Conservation (phyloP, 1,284 basidiomycete genomes). For the Boletus hoseneyae region DNA sequence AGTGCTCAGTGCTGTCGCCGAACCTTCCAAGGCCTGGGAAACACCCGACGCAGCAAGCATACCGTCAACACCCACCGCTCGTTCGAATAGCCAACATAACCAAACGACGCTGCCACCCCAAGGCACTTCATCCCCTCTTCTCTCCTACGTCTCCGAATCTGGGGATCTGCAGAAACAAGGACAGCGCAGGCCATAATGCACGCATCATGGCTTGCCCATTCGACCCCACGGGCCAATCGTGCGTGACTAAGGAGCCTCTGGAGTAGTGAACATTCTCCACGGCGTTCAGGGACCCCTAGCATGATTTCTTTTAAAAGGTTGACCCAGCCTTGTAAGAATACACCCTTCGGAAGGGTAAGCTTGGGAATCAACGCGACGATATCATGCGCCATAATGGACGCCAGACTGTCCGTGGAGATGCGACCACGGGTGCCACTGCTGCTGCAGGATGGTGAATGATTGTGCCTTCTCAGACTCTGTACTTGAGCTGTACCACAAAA, state of each 20-base stretch:
- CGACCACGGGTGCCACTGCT: too few species aligned
- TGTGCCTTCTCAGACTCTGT: not conserved
- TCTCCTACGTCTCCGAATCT: slow-evolving; percentile 48
- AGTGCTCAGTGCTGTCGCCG: slow-evolving; percentile 27
- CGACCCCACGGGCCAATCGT: slow-evolving; percentile 62
- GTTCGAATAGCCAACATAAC: slow-evolving; percentile 62
- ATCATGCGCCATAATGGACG: too few species aligned
- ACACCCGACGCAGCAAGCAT: slow-evolving; percentile 8
- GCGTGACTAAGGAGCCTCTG: slow-evolving; percentile 77
- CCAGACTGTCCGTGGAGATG: too few species aligned
- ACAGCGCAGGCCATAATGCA: slow-evolving; percentile 66
- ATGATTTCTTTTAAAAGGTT: too few species aligned
- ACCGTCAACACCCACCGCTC: slow-evolving; percentile 54
- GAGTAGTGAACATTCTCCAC: slow-evolving; percentile 68
- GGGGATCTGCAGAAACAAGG: slow-evolving; percentile 38
- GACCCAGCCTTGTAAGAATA: too few species aligned
- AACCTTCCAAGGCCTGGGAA: slow-evolving; percentile 6
- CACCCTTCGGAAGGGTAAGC: too few species aligned
- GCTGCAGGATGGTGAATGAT: too few species aligned
- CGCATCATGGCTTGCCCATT: slow-evolving; percentile 73
- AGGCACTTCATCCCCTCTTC: slow-evolving; percentile 55
- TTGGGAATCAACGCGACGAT: too few species aligned
- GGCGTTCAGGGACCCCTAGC: too few species aligned
- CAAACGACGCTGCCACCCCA: slow-evolving; percentile 39
- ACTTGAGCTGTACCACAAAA: not conserved